A percentile compares a stretch with the other conserved stretches of the same genome.
Conservation (phyloP, 2,329 filamentous ascomycete species). For the Dactylellina drechsleri region DNA sequence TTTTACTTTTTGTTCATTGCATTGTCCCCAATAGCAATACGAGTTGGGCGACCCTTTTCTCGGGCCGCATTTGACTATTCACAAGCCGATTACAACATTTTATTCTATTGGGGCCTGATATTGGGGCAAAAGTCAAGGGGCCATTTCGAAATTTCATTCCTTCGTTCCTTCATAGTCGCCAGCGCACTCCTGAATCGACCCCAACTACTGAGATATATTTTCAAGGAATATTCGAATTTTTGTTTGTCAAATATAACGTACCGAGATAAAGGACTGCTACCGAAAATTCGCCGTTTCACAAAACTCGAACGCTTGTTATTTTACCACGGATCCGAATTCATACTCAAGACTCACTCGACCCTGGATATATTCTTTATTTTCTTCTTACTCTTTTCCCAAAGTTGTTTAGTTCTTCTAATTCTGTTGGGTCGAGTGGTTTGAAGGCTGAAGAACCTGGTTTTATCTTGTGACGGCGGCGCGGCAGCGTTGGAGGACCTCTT, state of each 20-base stretch:
- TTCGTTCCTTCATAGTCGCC: no score
- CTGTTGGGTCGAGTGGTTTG: neutral
- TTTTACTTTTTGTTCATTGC: neutral
- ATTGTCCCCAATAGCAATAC: neutral
- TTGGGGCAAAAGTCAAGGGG: constrained; percentile 1
- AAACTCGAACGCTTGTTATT: neutral
- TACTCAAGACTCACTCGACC: neutral
- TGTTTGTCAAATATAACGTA: neutral
- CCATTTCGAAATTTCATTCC: neutral
- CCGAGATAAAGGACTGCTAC: constrained; percentile 7
- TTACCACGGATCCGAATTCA: constrained; percentile 18
- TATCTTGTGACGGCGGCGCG: constrained; percentile 13
- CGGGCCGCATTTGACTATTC: constrained; percentile 18
- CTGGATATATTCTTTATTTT: neutral
- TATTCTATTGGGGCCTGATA: constrained; percentile 14
- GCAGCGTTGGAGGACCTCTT: neutral
- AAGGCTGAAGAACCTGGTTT: constrained; percentile 1
- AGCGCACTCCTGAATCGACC: no score
- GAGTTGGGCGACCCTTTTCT: neutral
- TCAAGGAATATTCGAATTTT: no score
- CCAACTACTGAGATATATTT: neutral
- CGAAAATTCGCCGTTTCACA: constrained; percentile 42
- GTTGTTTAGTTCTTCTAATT: no score
- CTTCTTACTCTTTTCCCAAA: neutral
- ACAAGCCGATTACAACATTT: constrained; percentile 29